Evolutionary conservation across 257 asterid genomes (phyloP).

Genomic region (Parsonsia alboflavescens): DNA sequence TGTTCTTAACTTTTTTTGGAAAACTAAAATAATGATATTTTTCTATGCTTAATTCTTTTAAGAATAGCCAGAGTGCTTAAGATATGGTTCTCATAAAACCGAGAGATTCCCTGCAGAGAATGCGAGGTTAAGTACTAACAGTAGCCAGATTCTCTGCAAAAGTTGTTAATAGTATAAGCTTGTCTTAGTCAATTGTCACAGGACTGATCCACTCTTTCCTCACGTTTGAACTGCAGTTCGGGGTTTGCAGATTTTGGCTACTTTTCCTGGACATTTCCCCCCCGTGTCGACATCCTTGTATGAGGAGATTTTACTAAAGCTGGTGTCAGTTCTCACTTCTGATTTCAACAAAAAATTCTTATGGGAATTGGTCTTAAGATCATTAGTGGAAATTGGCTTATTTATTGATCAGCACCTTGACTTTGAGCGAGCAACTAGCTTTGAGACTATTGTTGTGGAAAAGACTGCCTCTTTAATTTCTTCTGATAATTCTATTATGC

Average conservation of each 20-base stretch:
- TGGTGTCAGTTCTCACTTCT: constrained; percentile 47
- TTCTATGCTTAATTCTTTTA: neutral
- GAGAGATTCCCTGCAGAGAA: neutral
- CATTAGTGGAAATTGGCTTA: constrained; percentile 63
- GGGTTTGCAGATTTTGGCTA: constrained; percentile 79
- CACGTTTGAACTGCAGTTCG: constrained; percentile 47
- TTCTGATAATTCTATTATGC: constrained; percentile 50
- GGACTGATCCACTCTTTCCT: neutral
- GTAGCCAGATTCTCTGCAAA: neutral
- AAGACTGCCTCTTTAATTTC: constrained; percentile 51
- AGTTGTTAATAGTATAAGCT: neutral
- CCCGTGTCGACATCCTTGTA: constrained; percentile 44
- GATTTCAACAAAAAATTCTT: constrained; percentile 43
- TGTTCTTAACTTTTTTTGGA: neutral
- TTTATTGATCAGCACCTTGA: constrained; percentile 47
- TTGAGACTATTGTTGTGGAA: constrained; percentile 60
- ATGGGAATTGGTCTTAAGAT: constrained; percentile 61
- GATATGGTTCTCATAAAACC: neutral
- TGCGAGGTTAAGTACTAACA: neutral
- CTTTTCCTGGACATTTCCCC: constrained; percentile 66
- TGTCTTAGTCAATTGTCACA: neutral
- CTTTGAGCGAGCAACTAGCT: constrained; percentile 49
- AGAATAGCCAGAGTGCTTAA: neutral
- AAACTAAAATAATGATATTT: neutral
- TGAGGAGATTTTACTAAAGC: constrained; percentile 58